Evolutionary conservation across 2,329 filamentous ascomycete species (phyloP).

Genomic region (Trichoderma semiorbis): DNA sequence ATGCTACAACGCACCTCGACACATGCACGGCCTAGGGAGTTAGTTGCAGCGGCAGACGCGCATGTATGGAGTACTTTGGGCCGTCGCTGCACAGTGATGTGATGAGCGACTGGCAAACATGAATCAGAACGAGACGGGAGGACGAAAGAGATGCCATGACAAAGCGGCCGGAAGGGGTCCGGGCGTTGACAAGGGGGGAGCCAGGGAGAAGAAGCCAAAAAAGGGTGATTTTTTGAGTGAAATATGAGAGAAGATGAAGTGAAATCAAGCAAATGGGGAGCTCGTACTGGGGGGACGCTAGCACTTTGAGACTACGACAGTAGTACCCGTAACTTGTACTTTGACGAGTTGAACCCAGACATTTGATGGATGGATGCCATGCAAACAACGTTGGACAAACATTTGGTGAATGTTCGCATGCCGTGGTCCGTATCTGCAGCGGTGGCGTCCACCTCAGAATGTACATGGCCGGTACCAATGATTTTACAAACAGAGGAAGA

Average conservation of each 20-base stretch:
- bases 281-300: background rate
- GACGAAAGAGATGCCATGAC: background rate
- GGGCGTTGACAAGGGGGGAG: slow-evolving; percentile 1
- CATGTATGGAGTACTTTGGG: background rate
- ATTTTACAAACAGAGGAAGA: background rate
- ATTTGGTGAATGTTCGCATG: background rate
- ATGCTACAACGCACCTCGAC: background rate
- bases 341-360: background rate
- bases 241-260: background rate
- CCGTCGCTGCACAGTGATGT: background rate
- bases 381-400: slow-evolving; percentile 2
- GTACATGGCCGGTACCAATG: background rate
- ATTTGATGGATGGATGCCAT: background rate
- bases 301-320: background rate
- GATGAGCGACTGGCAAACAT: background rate
- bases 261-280: background rate
- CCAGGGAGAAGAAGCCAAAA: background rate
- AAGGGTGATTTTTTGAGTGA: background rate
- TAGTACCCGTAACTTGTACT: background rate
- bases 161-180: background rate
- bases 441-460: background rate
- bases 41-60: slow-evolving; percentile 13
- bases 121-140: background rate
- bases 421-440: background rate
- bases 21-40: background rate